phyloP scores from a whole-genome alignment of 805 yeast genomes.

The Metschnikowia cerradonensis region DNA sequence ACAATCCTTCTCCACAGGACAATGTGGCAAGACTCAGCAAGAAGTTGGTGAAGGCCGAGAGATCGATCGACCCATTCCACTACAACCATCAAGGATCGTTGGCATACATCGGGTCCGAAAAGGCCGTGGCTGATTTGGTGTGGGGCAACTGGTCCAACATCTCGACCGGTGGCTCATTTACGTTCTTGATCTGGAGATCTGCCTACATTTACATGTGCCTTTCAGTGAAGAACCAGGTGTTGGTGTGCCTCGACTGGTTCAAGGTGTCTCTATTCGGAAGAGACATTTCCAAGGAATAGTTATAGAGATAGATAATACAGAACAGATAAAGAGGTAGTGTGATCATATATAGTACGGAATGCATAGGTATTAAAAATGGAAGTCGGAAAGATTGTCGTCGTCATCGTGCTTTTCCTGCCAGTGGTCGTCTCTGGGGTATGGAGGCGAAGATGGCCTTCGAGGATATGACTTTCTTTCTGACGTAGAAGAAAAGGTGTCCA shows the following conservation, averaged over 20 bases:
- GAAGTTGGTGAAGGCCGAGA: constrained; percentile 42
- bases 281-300: constrained; percentile 76
- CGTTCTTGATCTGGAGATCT: constrained; percentile 91
- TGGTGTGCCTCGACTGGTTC: constrained; percentile 85
- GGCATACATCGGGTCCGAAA: constrained; percentile 90
- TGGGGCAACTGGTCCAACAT: constrained; percentile 77
- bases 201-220: constrained; percentile 92
- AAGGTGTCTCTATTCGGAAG: constrained; percentile 88
- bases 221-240: constrained; percentile 80
- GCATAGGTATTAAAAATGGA: constrained; percentile 12
- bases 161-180: constrained; percentile 78
- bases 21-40: constrained; percentile 43
- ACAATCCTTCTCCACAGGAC: constrained; percentile 37
- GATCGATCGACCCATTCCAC: constrained; percentile 56
- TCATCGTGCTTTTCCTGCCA: constrained; percentile 12
- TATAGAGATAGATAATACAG: not conserved
- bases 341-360: not conserved
- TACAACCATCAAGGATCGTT: constrained; percentile 89
- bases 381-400: constrained; percentile 17
- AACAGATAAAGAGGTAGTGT: not conserved
- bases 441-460: constrained; percentile 12
- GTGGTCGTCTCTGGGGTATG: constrained; percentile 16
- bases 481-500: constrained; percentile 7
- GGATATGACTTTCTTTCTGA: constrained; percentile 10
- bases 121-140: constrained; percentile 88